phyloP scores from a whole-genome alignment of 2,329 filamentous ascomycete genomes.

The Bipolaris zeicola region DNA sequence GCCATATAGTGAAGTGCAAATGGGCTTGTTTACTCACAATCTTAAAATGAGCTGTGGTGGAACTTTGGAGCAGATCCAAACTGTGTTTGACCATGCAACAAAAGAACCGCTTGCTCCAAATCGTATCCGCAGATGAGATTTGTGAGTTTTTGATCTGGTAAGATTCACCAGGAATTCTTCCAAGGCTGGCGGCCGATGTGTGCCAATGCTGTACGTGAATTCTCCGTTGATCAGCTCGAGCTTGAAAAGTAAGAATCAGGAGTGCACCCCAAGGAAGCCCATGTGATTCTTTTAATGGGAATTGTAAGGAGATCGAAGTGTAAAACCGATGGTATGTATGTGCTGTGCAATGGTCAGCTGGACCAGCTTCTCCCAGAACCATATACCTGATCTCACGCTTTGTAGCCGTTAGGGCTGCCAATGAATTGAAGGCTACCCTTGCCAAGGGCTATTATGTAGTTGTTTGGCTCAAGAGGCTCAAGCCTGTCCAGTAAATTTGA shows the following conservation, averaged over 20 bases:
- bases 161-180: conserved; percentile 13
- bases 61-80: conserved; percentile 27
- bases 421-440: conserved; percentile 29
- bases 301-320: conserved; percentile 10
- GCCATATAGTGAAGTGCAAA: neutral
- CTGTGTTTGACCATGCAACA: conserved; percentile 26
- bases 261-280: conserved; percentile 34
- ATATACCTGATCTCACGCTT: conserved; percentile 19
- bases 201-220: conserved; percentile 15
- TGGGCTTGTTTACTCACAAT: conserved; percentile 5
- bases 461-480: conserved; percentile 22
- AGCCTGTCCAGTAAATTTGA: conserved; percentile 19
- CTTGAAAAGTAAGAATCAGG: conserved; percentile 36
- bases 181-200: conserved; percentile 14
- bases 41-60: conserved; percentile 13
- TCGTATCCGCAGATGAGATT: conserved; percentile 28
- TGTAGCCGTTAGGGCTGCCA: conserved; percentile 37
- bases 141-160: neutral
- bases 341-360: conserved; percentile 19
- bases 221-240: conserved; percentile 24
- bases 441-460: conserved; percentile 38
- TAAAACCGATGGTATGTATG: conserved; percentile 25
- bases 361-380: neutral
- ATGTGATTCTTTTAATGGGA: conserved; percentile 25
- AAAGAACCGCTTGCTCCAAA: conserved; percentile 32